Base-by-base conservation (phyloP, 805 yeast species). In the Komagataella pseudopastoris region DNA sequence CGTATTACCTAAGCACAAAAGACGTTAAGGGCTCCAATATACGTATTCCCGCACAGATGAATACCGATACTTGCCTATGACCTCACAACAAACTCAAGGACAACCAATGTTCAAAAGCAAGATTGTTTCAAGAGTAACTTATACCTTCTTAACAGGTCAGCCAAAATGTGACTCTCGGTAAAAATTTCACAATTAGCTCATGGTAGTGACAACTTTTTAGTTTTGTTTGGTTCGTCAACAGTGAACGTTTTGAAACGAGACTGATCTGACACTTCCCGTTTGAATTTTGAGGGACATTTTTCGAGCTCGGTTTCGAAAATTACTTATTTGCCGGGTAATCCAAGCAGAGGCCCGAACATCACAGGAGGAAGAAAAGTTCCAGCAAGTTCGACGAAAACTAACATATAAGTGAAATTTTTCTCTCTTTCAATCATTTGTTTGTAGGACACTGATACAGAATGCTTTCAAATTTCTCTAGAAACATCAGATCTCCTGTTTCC, bases 401-500 rank as follows among this genome's bases (percentile, higher is more conserved):
- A 8, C 39, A 30, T 30, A 30, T 30, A 30, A 30, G 39, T 30
- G 39, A 30, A 30, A 30, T 30, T 30, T 30, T 30, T 30, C 39
- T 30, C 14, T 30, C 39, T 30, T 30, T 30, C 39, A 10, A 30
- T 30, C n/a, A 30, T 30, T 30, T 30, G 39, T 30, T 30, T 30
- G 39, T 30, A 10, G 14, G 39, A 10, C 39, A 8, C 39, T 30
- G 39, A 30, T 30, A 30, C 50, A 56, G 51, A 49, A 65, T 65
- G 68, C 60, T 65, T 56, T 64, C 68, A 50, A 61, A 54, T 53
- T 55, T 63, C 44, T 61, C 68, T 49, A 65, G 64, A 60, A 63
- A 63, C 56, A 56, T 64, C 56, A 64, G 60, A 60, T 53, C 61
- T 46, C 36, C 48, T 22, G 50, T 44, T 23, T 48, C 49, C 12